phyloP scores from a whole-genome alignment of 495 filamentous ascomycete genomes.

The Chaetomium cochliodes region DNA sequence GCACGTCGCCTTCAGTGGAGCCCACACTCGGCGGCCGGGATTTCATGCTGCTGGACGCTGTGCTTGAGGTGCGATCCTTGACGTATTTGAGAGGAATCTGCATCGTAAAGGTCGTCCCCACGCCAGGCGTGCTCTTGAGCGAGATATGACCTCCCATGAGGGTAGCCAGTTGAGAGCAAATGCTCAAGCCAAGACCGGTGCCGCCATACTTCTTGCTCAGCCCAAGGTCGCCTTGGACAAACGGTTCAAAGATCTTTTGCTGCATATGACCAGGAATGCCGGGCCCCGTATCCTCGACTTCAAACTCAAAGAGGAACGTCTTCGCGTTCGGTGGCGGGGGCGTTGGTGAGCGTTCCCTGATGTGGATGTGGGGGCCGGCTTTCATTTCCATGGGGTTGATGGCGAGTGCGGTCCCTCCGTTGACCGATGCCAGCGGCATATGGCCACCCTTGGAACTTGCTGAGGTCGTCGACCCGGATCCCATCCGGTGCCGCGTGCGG shows the following conservation, averaged over 20 bases:
- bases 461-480: slow-evolving; percentile 51
- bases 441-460: slow-evolving; percentile 43
- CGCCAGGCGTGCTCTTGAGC: slow-evolving; percentile 68
- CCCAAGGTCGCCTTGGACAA: slow-evolving; percentile 86
- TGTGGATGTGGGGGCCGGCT: slow-evolving; percentile 45
- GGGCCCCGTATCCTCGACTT: slow-evolving; percentile 85
- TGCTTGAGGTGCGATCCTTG: slow-evolving; percentile 56
- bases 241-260: slow-evolving; percentile 85
- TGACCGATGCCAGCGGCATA: slow-evolving; percentile 30
- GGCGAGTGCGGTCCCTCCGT: slow-evolving; percentile 49
- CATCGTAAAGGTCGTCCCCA: slow-evolving; percentile 80
- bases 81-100: slow-evolving; percentile 77
- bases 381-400: slow-evolving; percentile 61
- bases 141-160: slow-evolving; percentile 78
- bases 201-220: slow-evolving; percentile 88
- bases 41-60: slow-evolving; percentile 52
- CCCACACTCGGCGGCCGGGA: slow-evolving; percentile 74
- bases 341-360: slow-evolving; percentile 57
- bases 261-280: slow-evolving; percentile 80
- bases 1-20: slow-evolving; percentile 65
- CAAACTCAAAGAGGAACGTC: slow-evolving; percentile 73
- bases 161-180: slow-evolving; percentile 78
- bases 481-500: slow-evolving; percentile 44
- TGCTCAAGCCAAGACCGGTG: slow-evolving; percentile 86
- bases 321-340: slow-evolving; percentile 60